These are phyloP conservation scores for Syzygium aromaticum DNA, from an alignment of 345 rosid species.

Conservation along the genomic window DNA sequence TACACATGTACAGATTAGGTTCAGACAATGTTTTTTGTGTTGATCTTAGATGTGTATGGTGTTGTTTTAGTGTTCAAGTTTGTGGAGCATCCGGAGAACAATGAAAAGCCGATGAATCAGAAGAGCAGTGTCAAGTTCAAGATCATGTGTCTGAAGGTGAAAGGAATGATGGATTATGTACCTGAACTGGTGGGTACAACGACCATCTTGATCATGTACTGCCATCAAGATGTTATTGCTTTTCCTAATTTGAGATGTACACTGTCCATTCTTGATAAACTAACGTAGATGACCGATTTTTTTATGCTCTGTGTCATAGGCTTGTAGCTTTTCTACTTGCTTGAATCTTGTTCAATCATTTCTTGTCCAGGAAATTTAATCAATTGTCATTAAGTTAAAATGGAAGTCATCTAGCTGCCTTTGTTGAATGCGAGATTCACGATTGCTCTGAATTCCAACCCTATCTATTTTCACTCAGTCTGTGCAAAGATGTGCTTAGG, in stretches of 20 bases:
- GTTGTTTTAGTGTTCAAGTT: slow-evolving; percentile 71
- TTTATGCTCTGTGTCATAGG: background rate
- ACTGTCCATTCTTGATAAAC: background rate
- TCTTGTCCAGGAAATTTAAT: background rate
- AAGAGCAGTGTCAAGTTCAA: slow-evolving; percentile 88
- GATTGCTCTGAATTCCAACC: background rate
- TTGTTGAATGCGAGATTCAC: background rate
- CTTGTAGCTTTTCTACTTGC: background rate
- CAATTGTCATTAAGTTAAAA: background rate
- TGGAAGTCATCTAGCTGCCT: background rate
- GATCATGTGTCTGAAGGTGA: slow-evolving; percentile 91
- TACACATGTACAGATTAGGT: background rate
- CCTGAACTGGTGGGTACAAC: slow-evolving; percentile 81
- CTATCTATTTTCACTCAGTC: background rate
- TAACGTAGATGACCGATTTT: background rate
- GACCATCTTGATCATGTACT: background rate
- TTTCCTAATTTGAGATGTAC: background rate
- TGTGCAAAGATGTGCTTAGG: background rate
- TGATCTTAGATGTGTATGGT: slow-evolving; percentile 4
- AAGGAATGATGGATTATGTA: slow-evolving; percentile 75
- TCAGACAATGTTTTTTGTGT: background rate
- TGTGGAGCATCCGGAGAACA: slow-evolving; percentile 90
- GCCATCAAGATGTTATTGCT: background rate
- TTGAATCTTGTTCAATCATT: background rate
- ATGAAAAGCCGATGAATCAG: slow-evolving; percentile 87